Evolutionary conservation across 495 filamentous ascomycete species (phyloP).

Genomic region (Neurospora sp.): DNA sequence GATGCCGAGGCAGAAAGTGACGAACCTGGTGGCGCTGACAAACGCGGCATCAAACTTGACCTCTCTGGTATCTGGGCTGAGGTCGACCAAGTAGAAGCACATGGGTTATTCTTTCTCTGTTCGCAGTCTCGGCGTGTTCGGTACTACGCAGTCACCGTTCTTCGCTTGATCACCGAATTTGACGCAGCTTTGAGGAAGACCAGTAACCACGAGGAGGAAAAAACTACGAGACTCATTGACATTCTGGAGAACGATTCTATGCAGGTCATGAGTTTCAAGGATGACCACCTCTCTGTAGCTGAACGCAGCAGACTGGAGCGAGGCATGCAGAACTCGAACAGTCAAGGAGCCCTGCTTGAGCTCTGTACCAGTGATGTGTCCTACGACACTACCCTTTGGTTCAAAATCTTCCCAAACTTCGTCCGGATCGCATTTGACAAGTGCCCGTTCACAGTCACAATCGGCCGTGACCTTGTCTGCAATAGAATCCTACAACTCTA

Average conservation of each 20-base stretch:
- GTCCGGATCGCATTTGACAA: constrained; percentile 84
- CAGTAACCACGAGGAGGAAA: constrained; percentile 42
- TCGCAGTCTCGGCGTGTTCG: constrained; percentile 87
- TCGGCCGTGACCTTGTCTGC: constrained; percentile 86
- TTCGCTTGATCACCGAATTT: constrained; percentile 88
- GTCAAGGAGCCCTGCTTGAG: constrained; percentile 79
- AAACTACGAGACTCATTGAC: constrained; percentile 61
- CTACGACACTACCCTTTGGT: constrained; percentile 92
- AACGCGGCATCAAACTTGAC: constrained; percentile 66
- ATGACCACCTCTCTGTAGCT: constrained; percentile 83
- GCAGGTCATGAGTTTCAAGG: constrained; percentile 82
- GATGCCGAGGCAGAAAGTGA: constrained; percentile 54
- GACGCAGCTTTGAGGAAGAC: constrained; percentile 75
- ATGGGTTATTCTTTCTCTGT: constrained; percentile 96
- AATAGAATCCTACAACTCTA: constrained; percentile 88
- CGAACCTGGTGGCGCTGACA: constrained; percentile 48
- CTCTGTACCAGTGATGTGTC: constrained; percentile 92
- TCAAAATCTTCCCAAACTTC: constrained; percentile 94
- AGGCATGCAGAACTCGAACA: constrained; percentile 74
- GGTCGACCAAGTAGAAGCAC: constrained; percentile 93
- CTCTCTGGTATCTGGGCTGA: constrained; percentile 78
- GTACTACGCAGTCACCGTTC: constrained; percentile 80
- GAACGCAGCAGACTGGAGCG: constrained; percentile 89
- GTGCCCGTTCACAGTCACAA: constrained; percentile 80
- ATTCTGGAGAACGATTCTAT: constrained; percentile 86